A percentile compares a stretch with the other conserved stretches of the same genome.
These are phyloP conservation scores for Mycena pura DNA, from an alignment of 768 basidiomycete genomes.

Conservation along the genomic window DNA sequence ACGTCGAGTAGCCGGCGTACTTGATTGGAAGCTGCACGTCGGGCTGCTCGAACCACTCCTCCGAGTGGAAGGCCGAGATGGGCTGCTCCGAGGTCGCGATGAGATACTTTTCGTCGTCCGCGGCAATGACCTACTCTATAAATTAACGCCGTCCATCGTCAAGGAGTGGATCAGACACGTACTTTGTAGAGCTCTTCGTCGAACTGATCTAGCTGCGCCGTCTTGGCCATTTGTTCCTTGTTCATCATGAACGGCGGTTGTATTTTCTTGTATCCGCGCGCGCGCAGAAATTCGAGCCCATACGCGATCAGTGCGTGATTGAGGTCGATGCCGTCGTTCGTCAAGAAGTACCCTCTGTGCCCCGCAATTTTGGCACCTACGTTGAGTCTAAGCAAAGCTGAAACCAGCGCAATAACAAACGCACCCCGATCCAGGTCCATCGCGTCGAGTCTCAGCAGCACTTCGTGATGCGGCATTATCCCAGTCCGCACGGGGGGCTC, in stretches of 20 bases:
- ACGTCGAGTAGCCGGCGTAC: constrained; percentile 91
- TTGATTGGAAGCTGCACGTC: constrained; percentile 90
- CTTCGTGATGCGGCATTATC: constrained; percentile 98
- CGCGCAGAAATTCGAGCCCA: constrained; percentile 90
- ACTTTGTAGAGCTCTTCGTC: constrained; percentile 99
- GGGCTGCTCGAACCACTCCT: constrained; percentile 97
- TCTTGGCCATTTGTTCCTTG: constrained; percentile 96
- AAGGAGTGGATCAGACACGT: constrained; percentile 9
- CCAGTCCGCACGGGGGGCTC: constrained; percentile 74
- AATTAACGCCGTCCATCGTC: neutral
- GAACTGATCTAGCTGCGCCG: constrained; percentile 97
- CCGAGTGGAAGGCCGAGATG: constrained; percentile 93
- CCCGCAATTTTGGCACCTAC: constrained; percentile 90
- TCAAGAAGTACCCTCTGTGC: constrained; percentile 96
- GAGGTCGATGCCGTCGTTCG: constrained; percentile 93
- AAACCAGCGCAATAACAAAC: constrained; percentile 23
- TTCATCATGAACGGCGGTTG: constrained; percentile 99
- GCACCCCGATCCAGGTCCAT: constrained; percentile 97
- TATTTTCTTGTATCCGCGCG: constrained; percentile 87
- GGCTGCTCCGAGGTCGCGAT: constrained; percentile 99
- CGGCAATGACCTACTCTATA: constrained; percentile 71
- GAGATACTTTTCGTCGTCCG: constrained; percentile 96
- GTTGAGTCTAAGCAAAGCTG: neutral
- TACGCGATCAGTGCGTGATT: constrained; percentile 97
- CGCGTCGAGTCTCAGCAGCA: constrained; percentile 89